phyloP scores from a whole-genome alignment of 148 eudicot genomes.

The Rheum nobile region DNA sequence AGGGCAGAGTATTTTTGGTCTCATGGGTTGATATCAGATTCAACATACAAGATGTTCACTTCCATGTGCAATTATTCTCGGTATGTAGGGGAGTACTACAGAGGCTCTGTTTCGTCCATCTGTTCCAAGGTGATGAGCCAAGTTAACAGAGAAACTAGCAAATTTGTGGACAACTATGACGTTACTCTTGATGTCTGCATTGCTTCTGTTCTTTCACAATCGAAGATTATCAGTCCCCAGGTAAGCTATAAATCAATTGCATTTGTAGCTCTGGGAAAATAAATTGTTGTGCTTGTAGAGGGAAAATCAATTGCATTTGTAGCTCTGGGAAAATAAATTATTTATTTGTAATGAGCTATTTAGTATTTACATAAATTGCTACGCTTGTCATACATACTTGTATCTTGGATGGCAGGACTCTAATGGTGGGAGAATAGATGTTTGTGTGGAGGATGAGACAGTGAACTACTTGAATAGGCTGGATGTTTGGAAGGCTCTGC shows the following conservation, averaged over 20 bases:
- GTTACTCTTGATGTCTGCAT: constrained; percentile 95
- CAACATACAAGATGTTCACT: constrained; percentile 76
- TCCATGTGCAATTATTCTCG: constrained; percentile 81
- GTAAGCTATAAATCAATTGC: constrained; percentile 15
- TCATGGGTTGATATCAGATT: constrained; percentile 90
- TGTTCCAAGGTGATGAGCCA: constrained; percentile 72
- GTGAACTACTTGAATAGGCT: constrained; percentile 65
- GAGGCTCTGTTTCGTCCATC: constrained; percentile 55
- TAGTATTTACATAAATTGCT: background rate
- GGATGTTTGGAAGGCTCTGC: constrained; percentile 71
- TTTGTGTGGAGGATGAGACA: constrained; percentile 87
- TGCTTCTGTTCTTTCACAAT: constrained; percentile 74
- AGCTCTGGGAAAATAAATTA: too few species aligned
- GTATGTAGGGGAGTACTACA: constrained; percentile 71
- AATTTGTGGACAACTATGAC: constrained; percentile 87
- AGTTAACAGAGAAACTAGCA: constrained; percentile 77
- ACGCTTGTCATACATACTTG: background rate
- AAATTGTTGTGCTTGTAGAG: too few species aligned
- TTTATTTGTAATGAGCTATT: too few species aligned
- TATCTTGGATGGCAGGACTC: constrained; percentile 32
- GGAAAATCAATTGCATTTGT: too few species aligned
- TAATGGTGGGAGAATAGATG: constrained; percentile 58
- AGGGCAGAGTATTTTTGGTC: constrained; percentile 98
- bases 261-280: background rate
- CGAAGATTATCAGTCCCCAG: constrained; percentile 68